Evolutionary conservation across 2,329 filamentous ascomycete species (phyloP), one percentile per base, ranked within the genome.

Genomic region (Paradendryphiella salina): DNA sequence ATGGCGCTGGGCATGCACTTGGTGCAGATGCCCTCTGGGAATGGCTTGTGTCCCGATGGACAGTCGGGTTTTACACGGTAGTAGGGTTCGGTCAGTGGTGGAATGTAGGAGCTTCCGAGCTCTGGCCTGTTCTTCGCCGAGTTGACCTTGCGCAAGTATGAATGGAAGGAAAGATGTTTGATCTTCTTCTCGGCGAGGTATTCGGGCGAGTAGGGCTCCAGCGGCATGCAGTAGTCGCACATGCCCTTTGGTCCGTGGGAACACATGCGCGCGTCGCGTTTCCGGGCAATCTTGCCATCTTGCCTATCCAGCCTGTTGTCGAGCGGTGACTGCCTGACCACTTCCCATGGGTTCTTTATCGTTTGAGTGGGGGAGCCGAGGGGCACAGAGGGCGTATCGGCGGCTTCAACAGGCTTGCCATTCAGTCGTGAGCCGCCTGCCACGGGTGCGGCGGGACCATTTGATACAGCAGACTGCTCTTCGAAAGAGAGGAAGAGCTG

Each of bases 1-100:
- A 99, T 99, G 48, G 94, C 93, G 59, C 93, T 96, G 6, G 94
- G 94, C 70, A 99, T 95, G 65, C 94, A 99, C 73, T 97, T 99
- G 51, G 90, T 95, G 77, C 94, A 99, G 60, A 99, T 97, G 13
- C 94, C 94, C 64, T 95, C 91, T 3, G 94, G 94, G 86, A 94
- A 99, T 34, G 87, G 84, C 14, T 91, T 87, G 74, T 99, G 94
- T 2, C 94, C 94, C 0, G 91, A 92, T 0, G 95, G 93, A 67
- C 94, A 99, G 65, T 96, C 85, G 42, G 82, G 85, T 72, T 85
- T 88, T 52, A 99, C 93, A 63, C 93, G 85, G 73, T 90, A 96
- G 74, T 89, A 96, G 0, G 93, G 93, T 73, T 99, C 95, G 48
- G 84, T 90, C 10, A 99, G 82, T 1, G 94, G 94, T 10, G 94